These are phyloP conservation scores for Toxoplasma gondii DNA, from an alignment of 169 alveolate genomes.

Conservation along the genomic window DNA sequence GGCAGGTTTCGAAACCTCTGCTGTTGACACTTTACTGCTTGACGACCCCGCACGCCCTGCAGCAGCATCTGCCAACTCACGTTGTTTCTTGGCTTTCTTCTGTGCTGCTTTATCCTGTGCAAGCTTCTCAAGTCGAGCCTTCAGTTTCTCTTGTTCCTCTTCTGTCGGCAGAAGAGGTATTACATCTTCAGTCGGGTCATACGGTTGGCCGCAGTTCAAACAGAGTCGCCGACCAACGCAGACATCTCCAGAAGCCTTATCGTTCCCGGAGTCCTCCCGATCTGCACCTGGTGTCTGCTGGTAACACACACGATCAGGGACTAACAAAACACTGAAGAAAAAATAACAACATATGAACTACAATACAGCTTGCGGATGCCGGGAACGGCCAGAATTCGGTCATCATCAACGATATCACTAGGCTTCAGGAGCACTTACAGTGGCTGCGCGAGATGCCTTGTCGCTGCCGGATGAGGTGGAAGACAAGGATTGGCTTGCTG, in stretches of 20 bases:
- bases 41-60: not conserved
- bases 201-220: constrained; percentile 59
- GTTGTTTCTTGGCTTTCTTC: constrained; percentile 50
- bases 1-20: not conserved
- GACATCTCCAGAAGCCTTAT: not conserved
- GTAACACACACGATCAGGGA: not conserved
- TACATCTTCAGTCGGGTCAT: constrained; percentile 55
- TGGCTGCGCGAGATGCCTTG: not conserved
- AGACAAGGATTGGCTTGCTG: not conserved
- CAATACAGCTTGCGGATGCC: not conserved
- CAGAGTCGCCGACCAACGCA: constrained; percentile 25
- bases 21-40: not conserved
- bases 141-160: constrained; percentile 40
- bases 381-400: no score
- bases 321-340: no score
- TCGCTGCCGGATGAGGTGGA: not conserved
- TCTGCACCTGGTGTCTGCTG: not conserved
- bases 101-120: constrained; percentile 8
- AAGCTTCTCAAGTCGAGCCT: constrained; percentile 28
- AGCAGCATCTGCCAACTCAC: not conserved
- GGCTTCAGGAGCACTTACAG: not conserved
- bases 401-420: not conserved
- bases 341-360: not conserved
- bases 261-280: not conserved
- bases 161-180: constrained; percentile 66